These are phyloP conservation scores for Staphylotrichum tortipilum DNA, from an alignment of 495 filamentous ascomycete genomes.

Conservation along the genomic window DNA sequence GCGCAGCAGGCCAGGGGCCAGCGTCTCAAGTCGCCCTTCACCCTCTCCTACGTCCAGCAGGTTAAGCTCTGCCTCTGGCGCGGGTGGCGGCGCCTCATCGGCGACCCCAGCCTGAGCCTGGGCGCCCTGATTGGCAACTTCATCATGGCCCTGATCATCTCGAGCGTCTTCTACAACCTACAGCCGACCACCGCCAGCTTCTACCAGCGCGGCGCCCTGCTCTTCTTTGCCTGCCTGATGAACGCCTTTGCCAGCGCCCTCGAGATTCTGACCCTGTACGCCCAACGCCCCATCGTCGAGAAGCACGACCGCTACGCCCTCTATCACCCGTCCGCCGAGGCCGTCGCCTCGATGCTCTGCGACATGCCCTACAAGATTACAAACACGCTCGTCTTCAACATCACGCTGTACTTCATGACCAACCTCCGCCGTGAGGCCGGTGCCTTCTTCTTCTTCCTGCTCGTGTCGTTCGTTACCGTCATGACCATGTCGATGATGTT, in stretches of 20 bases:
- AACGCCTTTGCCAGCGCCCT: slow-evolving; percentile 74
- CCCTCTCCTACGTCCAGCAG: slow-evolving; percentile 63
- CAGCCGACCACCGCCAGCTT: slow-evolving; percentile 55
- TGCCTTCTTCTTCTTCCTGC: slow-evolving; percentile 74
- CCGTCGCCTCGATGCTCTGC: slow-evolving; percentile 71
- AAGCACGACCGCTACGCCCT: slow-evolving; percentile 87
- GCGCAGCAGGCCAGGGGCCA: slow-evolving; percentile 57
- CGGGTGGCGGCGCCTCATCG: slow-evolving; percentile 60
- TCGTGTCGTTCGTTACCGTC: slow-evolving; percentile 59
- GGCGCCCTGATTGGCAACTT: slow-evolving; percentile 64
- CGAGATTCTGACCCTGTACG: slow-evolving; percentile 76
- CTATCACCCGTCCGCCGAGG: slow-evolving; percentile 84
- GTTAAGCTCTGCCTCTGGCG: slow-evolving; percentile 64
- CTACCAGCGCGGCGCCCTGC: slow-evolving; percentile 67
- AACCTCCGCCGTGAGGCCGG: slow-evolving; percentile 68
- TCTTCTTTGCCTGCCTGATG: slow-evolving; percentile 84
- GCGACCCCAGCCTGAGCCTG: slow-evolving; percentile 64
- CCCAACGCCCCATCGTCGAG: slow-evolving; percentile 84
- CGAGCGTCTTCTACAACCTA: slow-evolving; percentile 75
- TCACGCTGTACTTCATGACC: slow-evolving; percentile 80
- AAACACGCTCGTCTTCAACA: slow-evolving; percentile 49
- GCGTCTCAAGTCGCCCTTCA: slow-evolving; percentile 64
- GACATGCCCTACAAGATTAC: slow-evolving; percentile 65
- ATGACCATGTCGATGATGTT: slow-evolving; percentile 75
- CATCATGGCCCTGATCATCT: slow-evolving; percentile 67